Percentiles rank a stretch among this genome's conserved stretches.
These are phyloP conservation scores for Salisapilia sapeloensis DNA, from an alignment of 352 stramenopile species.

Conservation along the genomic window DNA sequence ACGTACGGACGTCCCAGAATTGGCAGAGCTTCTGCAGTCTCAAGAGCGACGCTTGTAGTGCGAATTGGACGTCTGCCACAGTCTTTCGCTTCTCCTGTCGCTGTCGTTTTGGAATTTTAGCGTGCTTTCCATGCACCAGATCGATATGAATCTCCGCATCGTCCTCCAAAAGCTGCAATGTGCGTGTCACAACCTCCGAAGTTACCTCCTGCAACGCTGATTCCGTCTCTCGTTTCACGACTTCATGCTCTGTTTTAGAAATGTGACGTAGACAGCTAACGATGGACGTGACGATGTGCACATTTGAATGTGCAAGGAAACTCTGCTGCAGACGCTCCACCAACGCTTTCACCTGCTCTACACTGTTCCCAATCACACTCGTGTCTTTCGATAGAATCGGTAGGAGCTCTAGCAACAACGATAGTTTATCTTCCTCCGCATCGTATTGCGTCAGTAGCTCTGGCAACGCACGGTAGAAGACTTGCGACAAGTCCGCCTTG, in stretches of 20 bases:
- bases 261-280: conserved; percentile 52
- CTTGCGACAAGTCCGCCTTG: conserved; percentile 25
- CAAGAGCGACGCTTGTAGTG: conserved; percentile 33
- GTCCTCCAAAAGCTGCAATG: conserved; percentile 28
- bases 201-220: conserved; percentile 53
- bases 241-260: conserved; percentile 47
- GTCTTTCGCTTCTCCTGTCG: conserved; percentile 6
- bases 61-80: conserved; percentile 46
- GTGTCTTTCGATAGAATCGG: conserved; percentile 41
- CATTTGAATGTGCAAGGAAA: conserved; percentile 46
- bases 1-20: conserved; percentile 47
- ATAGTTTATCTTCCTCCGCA: conserved; percentile 63
- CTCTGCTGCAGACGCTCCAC: conserved; percentile 63
- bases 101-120: conserved; percentile 8
- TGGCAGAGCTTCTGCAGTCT: conserved; percentile 41
- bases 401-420: conserved; percentile 54
- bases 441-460: conserved; percentile 59
- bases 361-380: conserved; percentile 51
- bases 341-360: conserved; percentile 41
- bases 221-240: conserved; percentile 63
- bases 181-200: too few species aligned
- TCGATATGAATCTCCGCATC: too few species aligned
- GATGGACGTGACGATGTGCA: conserved; percentile 48
- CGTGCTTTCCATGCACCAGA: too few species aligned
- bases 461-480: conserved; percentile 68